A percentile compares a stretch with the other conserved stretches of the same genome.
Evolutionary conservation across 306 rosid genomes (phyloP).

Genomic region (Cucurbita argyrosperma): DNA sequence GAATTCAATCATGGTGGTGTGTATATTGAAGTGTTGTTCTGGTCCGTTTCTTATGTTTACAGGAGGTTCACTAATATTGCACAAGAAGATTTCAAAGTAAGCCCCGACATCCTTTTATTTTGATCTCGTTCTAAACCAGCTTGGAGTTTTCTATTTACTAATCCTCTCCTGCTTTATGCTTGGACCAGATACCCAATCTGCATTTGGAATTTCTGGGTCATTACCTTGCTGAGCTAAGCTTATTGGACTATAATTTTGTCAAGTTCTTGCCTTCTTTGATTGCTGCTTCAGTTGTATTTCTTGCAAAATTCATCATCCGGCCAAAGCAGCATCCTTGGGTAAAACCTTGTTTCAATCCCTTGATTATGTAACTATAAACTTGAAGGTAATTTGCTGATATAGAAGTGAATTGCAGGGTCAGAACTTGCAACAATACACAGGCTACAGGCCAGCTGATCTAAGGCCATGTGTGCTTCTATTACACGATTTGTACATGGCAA

Average conservation of each 20-base stretch:
- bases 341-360: not conserved
- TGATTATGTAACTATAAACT: not conserved
- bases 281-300: slow-evolving; percentile 65
- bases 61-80: slow-evolving; percentile 51
- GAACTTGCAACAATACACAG: slow-evolving; percentile 27
- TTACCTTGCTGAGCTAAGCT: slow-evolving; percentile 84
- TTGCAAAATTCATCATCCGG: slow-evolving; percentile 46
- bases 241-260: slow-evolving; percentile 59
- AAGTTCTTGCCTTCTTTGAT: slow-evolving; percentile 76
- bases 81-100: slow-evolving; percentile 40
- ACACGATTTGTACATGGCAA: slow-evolving; percentile 60
- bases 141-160: slow-evolving; percentile 3
- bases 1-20: not conserved
- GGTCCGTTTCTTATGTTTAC: slow-evolving; percentile 9
- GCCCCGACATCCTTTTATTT: not conserved
- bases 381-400: not conserved
- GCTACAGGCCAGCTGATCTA: slow-evolving; percentile 48
- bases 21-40: not conserved
- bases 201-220: slow-evolving; percentile 59
- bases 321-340: slow-evolving; percentile 77
- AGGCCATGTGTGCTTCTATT: slow-evolving; percentile 43
- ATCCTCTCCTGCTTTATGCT: slow-evolving; percentile 1
- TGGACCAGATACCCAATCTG: slow-evolving; percentile 32
- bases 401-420: slow-evolving; percentile 21
- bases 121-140: not conserved